Evolutionary conservation across 495 filamentous ascomycete species (phyloP).

Genomic region (Penicillium salamii): DNA sequence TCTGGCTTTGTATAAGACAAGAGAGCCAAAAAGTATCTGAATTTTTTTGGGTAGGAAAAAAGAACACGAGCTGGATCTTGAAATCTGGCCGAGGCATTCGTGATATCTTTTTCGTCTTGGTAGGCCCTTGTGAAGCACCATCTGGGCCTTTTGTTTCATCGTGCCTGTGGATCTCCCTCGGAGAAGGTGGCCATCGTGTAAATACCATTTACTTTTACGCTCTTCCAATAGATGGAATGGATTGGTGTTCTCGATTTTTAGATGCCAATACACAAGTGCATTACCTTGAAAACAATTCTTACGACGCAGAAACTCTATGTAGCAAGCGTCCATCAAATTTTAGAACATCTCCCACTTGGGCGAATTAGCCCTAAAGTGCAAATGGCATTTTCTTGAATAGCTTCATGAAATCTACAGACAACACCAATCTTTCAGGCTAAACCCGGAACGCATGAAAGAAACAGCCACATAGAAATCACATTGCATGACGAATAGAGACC

Average conservation of each 20-base stretch:
- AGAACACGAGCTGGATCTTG: conserved; percentile 5
- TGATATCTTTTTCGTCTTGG: conserved; percentile 10
- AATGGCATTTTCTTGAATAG: too few species aligned
- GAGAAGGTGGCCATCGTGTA: conserved; percentile 30
- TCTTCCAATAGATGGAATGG: conserved; percentile 37
- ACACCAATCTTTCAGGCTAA: too few species aligned
- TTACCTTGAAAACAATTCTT: too few species aligned
- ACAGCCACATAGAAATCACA: too few species aligned
- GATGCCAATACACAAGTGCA: not conserved
- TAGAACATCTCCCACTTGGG: too few species aligned
- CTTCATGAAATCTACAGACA: too few species aligned
- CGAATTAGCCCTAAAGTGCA: too few species aligned
- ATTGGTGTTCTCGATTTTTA: conserved; percentile 14
- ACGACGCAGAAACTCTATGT: too few species aligned
- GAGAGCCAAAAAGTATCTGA: conserved; percentile 1
- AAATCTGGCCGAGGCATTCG: not conserved
- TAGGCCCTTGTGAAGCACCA: conserved; percentile 1
- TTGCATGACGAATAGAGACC: too few species aligned
- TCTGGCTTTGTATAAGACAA: not conserved
- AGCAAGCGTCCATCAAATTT: too few species aligned
- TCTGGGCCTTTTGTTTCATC: conserved; percentile 3
- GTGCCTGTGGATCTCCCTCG: conserved; percentile 5
- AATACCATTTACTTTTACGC: conserved; percentile 23
- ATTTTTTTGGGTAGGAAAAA: not conserved
- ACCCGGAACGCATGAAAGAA: too few species aligned